Base-by-base conservation (phyloP, 805 yeast genomes). In the Starmera dryadoides region DNA sequence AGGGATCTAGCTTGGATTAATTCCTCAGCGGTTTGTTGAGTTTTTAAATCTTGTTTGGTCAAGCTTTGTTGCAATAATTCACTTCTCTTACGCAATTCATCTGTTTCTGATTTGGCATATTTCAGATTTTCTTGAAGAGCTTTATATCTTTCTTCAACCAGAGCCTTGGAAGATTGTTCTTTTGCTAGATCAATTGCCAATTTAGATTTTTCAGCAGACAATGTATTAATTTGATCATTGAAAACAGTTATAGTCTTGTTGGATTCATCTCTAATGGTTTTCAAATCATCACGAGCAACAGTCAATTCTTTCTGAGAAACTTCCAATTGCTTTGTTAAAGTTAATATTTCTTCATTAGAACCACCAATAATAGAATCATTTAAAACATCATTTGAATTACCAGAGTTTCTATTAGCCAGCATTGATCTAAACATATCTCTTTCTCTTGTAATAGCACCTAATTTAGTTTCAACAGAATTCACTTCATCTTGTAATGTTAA, bases 381-480 rank as follows among this genome's bases (percentile, higher is more conserved):
- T 23, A 51, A 36, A 15, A 49, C 42, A 30, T 42, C 45, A 26
- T 45, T 34, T 14, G 40, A 12, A 10, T 43, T 41, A 15, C 19
- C 17, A 45, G 38, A 11, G 52, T 39, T 46, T 54, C 55, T 39
- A 50, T 49, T 49, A 4, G 53, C 38, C 4, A 48, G 22, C 35
- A 58, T 38, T 1, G 56, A 42, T 52, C 78, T 69, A 49, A 80
- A 70, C 63, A 79, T 75, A 48, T 88, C 94, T 40, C 88, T 73
- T 56, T 86, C 94, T 44, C 77, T 72, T 4, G 70, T 62, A 2
- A 76, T 68, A 2, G 81, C 71, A 10, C 67, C 73, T 33, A 79
- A 56, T 52, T 75, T 77, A 2, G 69, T 53, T 45, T 74, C 75
- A 9, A 77, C 53, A 15, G 71, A 63, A 17, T 69, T 65, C 30